Evolutionary conservation across 2,329 filamentous ascomycete species (phyloP).

Genomic region (Sporothrix inflata): DNA sequence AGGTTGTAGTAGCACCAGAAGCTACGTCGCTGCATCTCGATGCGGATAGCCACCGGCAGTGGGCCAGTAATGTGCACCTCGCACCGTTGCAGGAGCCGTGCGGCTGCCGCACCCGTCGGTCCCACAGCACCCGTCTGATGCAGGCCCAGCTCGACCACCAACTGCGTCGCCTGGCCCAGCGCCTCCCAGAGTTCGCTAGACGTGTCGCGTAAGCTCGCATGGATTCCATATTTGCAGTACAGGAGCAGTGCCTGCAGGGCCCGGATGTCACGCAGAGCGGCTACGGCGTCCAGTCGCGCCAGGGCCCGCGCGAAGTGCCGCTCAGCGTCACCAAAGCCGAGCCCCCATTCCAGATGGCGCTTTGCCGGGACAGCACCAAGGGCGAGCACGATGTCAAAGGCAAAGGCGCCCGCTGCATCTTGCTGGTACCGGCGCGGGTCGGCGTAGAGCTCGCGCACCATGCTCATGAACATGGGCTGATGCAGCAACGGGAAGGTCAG

Average conservation of each 20-base stretch:
- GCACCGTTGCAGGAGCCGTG: not conserved
- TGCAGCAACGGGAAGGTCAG: slow-evolving; percentile 33
- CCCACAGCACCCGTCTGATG: slow-evolving; percentile 2
- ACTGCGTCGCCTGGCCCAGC: slow-evolving; percentile 17
- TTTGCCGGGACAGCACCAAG: slow-evolving; percentile 14
- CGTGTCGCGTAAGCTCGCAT: slow-evolving; percentile 17
- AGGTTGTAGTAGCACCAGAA: slow-evolving; percentile 28
- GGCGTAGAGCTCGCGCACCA: slow-evolving; percentile 19
- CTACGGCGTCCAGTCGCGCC: slow-evolving; percentile 7
- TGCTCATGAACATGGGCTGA: slow-evolving; percentile 32
- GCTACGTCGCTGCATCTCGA: slow-evolving; percentile 22
- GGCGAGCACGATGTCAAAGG: slow-evolving; percentile 23
- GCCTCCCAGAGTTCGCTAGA: slow-evolving; percentile 25
- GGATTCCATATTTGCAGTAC: slow-evolving; percentile 25
- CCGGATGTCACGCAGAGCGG: slow-evolving; percentile 16
- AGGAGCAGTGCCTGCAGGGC: slow-evolving; percentile 19
- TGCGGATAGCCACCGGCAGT: not conserved
- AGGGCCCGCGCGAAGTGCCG: slow-evolving; percentile 17
- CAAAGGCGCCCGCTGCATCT: slow-evolving; percentile 18
- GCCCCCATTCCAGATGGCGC: slow-evolving; percentile 11
- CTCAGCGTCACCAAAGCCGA: slow-evolving; percentile 15
- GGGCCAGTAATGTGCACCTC: slow-evolving; percentile 20
- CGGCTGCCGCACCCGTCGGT: not conserved
- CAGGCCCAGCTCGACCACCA: slow-evolving; percentile 18
- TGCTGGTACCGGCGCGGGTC: slow-evolving; percentile 4